A percentile compares a stretch with the other conserved stretches of the same genome.
Evolutionary conservation across 1,284 basidiomycete genomes (phyloP).

Genomic region (Stygiomarasmius scandens): DNA sequence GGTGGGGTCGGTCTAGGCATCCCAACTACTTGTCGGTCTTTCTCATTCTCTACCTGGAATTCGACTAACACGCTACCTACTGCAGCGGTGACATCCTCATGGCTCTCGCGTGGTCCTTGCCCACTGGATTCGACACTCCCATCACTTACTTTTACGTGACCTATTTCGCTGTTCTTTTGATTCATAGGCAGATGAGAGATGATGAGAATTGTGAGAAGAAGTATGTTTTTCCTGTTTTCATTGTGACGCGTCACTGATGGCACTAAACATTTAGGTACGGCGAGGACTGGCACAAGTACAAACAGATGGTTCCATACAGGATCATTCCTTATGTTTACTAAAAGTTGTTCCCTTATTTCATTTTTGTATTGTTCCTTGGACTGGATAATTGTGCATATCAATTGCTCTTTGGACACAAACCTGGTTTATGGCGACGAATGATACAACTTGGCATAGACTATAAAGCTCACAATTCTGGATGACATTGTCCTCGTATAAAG

Average conservation of each 20-base stretch:
- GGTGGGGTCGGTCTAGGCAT: conserved; percentile 96
- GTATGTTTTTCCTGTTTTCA: conserved; percentile 42
- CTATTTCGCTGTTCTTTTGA: conserved; percentile 89
- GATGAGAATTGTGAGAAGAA: conserved; percentile 92
- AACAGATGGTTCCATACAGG: conserved; percentile 80
- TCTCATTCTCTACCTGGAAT: background rate
- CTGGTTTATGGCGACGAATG: too few relatives aligned
- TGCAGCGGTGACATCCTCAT: conserved; percentile 85
- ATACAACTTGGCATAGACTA: too few relatives aligned
- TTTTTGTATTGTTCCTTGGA: too few relatives aligned
- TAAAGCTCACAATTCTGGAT: too few relatives aligned
- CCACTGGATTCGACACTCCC: conserved; percentile 90
- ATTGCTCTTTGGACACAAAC: too few relatives aligned
- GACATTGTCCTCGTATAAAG: too few relatives aligned
- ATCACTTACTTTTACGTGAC: conserved; percentile 95
- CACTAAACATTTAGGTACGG: conserved; percentile 38
- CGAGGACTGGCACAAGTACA: conserved; percentile 90
- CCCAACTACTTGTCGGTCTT: conserved; percentile 85
- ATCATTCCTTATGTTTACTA: conserved; percentile 89
- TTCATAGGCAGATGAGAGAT: conserved; percentile 91
- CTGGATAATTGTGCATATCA: too few relatives aligned
- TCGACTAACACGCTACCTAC: conserved; percentile 10
- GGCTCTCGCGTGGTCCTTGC: conserved; percentile 93
- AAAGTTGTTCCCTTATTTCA: background rate
- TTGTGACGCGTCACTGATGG: conserved; percentile 14